Conservation (phyloP, 768 basidiomycete genomes). For the Cantharellus cinnabarinus region DNA sequence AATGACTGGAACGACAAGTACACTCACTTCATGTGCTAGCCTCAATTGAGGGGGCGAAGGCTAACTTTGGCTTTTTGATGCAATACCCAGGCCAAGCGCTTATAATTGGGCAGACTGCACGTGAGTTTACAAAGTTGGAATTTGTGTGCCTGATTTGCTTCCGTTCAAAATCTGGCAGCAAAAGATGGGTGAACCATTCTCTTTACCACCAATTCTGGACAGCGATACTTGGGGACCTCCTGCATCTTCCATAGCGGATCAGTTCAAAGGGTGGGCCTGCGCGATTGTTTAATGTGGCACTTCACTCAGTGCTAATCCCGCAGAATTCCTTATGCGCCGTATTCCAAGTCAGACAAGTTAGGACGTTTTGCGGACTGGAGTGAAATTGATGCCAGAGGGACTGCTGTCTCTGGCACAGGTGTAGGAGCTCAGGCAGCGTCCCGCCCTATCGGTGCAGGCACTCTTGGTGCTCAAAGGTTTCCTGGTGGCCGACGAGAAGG, state of each 20-base stretch:
- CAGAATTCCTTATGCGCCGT: slow-evolving; percentile 91
- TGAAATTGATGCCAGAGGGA: slow-evolving; percentile 19
- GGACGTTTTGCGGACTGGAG: slow-evolving; percentile 98
- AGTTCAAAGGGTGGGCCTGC: slow-evolving; percentile 59
- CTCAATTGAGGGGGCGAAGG: no score
- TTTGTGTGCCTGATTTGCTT: not conserved
- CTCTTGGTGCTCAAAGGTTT: slow-evolving; percentile 10
- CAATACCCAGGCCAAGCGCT: no score
- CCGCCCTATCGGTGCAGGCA: slow-evolving; percentile 23
- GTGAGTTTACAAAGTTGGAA: not conserved
- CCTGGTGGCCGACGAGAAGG: slow-evolving; percentile 31
- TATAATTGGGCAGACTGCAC: no score
- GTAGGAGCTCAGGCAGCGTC: slow-evolving; percentile 27
- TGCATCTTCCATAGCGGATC: slow-evolving; percentile 60
- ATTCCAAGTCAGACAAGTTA: slow-evolving; percentile 96
- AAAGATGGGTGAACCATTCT: slow-evolving; percentile 40
- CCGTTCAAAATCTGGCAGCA: slow-evolving; percentile 2
- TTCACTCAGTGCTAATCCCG: not conserved
- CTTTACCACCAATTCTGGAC: slow-evolving; percentile 71
- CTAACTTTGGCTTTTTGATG: no score
- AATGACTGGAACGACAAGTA: no score
- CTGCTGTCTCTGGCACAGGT: slow-evolving; percentile 11
- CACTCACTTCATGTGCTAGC: no score
- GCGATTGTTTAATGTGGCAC: no score
- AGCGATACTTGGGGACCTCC: slow-evolving; percentile 91